Evolutionary conservation across 345 rosid genomes (phyloP), one percentile per base, ranked within the genome.

Genomic region (Citrus cavaleriei): DNA sequence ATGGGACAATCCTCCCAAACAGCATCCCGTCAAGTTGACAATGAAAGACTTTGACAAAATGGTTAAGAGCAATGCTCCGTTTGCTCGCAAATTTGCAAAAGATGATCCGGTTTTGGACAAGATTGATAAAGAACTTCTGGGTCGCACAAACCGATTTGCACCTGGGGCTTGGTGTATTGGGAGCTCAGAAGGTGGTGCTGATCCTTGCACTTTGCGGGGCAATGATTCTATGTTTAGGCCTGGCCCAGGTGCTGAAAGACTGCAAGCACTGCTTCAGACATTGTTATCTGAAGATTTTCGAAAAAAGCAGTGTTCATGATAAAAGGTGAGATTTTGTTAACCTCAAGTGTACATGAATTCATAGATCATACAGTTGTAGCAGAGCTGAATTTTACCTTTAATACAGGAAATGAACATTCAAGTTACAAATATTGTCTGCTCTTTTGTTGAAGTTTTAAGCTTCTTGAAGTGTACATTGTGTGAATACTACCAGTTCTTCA

Each of bases 1-100:
- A 21, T 95, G 98, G 98, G 97, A 95, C 85, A 91, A 16, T 80
- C 98, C 98, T 70, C 98, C 98, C 3, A 93, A 93, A 90, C 98
- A 95, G 85, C 98, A 95, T 72, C 94, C 98, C 0, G 82, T 85
- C 51, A 86, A 90, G 37, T 84, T 95, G 78, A 82, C 96, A 14
- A 25, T 75, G 65, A 89, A 91, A 74, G 97, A 93, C 82, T 93
- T 91, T 8, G 92, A 89, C 58, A 90, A 89, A 74, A 95, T 95
- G 96, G 91, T 93, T 32, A 81, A 88, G 70, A 95, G 95, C 83
- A 91, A 88, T 21, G 95, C 97, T 12, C 95, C 98, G 14, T 95
- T 93, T 79, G 96, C 98, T 4, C 90, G 98, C 24, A 95, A 95
- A 83, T 95, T 95, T 70, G 90, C 87, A 22, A 94, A 81, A 83